A percentile compares a stretch with the other conserved stretches of the same genome.
Conservation (phyloP, 352 stramenopile species). For the Plasmopara viticola region DNA sequence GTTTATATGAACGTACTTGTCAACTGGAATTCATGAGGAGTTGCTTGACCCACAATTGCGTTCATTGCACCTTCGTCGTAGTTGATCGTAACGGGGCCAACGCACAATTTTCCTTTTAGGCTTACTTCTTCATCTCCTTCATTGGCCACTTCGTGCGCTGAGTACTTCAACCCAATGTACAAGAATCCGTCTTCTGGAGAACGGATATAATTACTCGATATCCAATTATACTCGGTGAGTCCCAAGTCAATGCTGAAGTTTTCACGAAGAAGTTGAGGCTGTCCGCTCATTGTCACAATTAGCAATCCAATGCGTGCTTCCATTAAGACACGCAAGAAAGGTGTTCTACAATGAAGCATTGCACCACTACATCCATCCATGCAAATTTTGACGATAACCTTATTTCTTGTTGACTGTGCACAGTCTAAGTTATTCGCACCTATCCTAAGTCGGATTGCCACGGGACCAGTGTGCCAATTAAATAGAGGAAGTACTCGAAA, state of each 20-base stretch:
- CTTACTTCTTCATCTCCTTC: conserved; percentile 32
- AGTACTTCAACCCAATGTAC: conserved; percentile 65
- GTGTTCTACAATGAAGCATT: conserved; percentile 27
- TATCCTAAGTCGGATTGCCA: conserved; percentile 34
- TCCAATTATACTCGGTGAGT: conserved; percentile 33
- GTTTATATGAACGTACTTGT: conserved; percentile 10
- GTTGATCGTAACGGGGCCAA: conserved; percentile 49
- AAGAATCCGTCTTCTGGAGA: conserved; percentile 59
- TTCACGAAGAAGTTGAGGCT: conserved; percentile 6
- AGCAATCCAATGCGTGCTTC: conserved; percentile 55
- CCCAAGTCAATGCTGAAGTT: conserved; percentile 1
- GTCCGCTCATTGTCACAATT: conserved; percentile 30
- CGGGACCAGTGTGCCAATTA: conserved; percentile 50
- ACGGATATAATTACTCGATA: conserved; percentile 61
- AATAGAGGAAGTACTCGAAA: conserved; percentile 31
- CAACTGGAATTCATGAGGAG: conserved; percentile 6
- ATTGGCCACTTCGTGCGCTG: conserved; percentile 12
- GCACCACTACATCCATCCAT: conserved; percentile 45
- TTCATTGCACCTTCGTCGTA: conserved; percentile 52
- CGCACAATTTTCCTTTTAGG: conserved; percentile 55
- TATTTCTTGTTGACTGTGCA: conserved; percentile 7
- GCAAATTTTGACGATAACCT: conserved; percentile 34
- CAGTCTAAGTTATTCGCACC: conserved; percentile 16
- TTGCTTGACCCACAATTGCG: conserved; percentile 18
- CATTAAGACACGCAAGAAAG: conserved; percentile 36